Percentiles rank a stretch among this genome's conserved stretches.
These are phyloP conservation scores for Pseudocercospora pini-densiflorae DNA, from an alignment of 2,329 filamentous ascomycete genomes.

Conservation along the genomic window DNA sequence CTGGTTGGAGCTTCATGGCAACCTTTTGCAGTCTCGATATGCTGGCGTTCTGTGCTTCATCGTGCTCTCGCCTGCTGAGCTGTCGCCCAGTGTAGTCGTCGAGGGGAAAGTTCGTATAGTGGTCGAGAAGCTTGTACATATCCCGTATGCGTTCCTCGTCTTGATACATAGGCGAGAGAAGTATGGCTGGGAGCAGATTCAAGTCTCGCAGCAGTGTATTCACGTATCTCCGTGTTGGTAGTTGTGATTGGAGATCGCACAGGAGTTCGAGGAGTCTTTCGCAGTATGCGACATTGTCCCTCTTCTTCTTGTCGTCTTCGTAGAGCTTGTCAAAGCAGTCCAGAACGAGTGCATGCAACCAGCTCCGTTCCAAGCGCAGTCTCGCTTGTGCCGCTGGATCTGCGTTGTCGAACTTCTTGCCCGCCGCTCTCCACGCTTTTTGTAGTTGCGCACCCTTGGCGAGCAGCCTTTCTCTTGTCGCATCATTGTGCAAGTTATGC, in stretches of 20 bases:
- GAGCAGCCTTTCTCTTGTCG: slow-evolving; percentile 72
- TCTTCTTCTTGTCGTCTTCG: slow-evolving; percentile 42
- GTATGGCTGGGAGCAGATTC: slow-evolving; percentile 77
- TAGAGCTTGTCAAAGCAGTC: slow-evolving; percentile 82
- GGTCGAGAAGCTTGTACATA: slow-evolving; percentile 76
- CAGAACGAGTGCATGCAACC: slow-evolving; percentile 84
- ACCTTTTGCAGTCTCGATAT: slow-evolving; percentile 80
- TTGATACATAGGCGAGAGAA: slow-evolving; percentile 77
- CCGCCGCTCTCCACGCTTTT: slow-evolving; percentile 88
- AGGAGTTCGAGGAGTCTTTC: slow-evolving; percentile 93
- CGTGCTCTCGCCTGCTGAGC: slow-evolving; percentile 71
- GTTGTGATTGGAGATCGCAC: slow-evolving; percentile 86
- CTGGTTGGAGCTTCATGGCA: slow-evolving; percentile 77
- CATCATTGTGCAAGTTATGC: slow-evolving; percentile 86
- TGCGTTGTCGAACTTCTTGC: slow-evolving; percentile 83
- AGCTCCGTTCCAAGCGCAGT: slow-evolving; percentile 87
- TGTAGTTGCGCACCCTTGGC: slow-evolving; percentile 74
- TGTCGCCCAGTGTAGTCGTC: slow-evolving; percentile 88
- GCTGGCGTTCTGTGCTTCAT: slow-evolving; percentile 76
- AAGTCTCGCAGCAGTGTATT: slow-evolving; percentile 86
- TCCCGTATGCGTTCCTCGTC: slow-evolving; percentile 80
- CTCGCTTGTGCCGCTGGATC: slow-evolving; percentile 79
- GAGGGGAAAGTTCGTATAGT: slow-evolving; percentile 87
- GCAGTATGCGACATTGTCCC: slow-evolving; percentile 75
- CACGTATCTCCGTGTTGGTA: slow-evolving; percentile 91